These are phyloP conservation scores for Capsella bursapastoris DNA, from an alignment of 345 rosid species.

Conservation along the genomic window DNA sequence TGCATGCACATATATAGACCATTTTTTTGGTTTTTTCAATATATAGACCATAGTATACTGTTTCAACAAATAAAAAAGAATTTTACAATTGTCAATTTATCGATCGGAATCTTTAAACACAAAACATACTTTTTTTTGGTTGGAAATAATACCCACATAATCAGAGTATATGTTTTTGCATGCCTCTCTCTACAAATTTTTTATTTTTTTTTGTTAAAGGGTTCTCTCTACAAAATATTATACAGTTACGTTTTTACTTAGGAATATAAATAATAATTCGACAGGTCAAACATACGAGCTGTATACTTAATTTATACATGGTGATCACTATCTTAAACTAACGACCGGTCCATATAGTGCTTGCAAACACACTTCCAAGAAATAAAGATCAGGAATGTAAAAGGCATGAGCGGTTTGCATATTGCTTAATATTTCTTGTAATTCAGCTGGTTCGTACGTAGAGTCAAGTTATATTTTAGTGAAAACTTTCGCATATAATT, in stretches of 20 bases:
- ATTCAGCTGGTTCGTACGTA: constrained; percentile 23
- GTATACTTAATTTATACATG: constrained; percentile 35
- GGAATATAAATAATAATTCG: background rate
- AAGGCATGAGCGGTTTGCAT: constrained; percentile 18
- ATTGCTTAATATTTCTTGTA: too few species aligned
- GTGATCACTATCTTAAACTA: constrained; percentile 29
- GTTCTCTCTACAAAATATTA: background rate
- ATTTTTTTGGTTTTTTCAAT: too few species aligned
- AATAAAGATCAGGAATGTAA: constrained; percentile 1
- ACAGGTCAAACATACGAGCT: constrained; percentile 32
- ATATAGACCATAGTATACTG: too few species aligned
- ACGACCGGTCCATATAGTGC: constrained; percentile 10
- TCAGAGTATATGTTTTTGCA: background rate
- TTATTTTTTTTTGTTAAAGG: too few species aligned
- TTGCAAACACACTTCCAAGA: constrained; percentile 1
- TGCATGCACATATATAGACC: too few species aligned
- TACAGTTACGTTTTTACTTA: background rate
- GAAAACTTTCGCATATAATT: background rate
- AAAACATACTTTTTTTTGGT: background rate
- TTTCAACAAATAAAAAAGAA: too few species aligned
- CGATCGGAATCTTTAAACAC: background rate
- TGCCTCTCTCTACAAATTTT: too few species aligned
- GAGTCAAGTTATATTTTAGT: constrained; percentile 16
- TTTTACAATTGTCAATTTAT: background rate
- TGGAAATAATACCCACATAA: background rate